These are phyloP conservation scores for Cenchrus americanus DNA, from an alignment of 176 grass and related monocot species.

Conservation along the genomic window DNA sequence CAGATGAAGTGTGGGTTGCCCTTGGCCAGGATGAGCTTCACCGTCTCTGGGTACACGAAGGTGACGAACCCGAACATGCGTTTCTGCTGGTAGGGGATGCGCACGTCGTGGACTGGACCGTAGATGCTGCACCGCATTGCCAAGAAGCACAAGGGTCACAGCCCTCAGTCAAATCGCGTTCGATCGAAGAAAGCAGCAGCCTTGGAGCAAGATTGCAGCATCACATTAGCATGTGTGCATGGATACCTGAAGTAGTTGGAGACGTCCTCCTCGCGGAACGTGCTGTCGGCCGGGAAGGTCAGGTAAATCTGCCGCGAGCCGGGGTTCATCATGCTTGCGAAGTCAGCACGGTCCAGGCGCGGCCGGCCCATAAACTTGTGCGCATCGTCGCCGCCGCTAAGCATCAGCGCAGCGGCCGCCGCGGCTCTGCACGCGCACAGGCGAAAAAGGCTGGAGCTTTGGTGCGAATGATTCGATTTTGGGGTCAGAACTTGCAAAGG, in stretches of 20 bases:
- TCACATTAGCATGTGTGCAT: not conserved
- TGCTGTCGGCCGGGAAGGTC: slow-evolving; percentile 84
- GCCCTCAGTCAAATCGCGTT: not conserved
- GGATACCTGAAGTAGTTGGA: slow-evolving; percentile 83
- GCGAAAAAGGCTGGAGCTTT: slow-evolving; percentile 22
- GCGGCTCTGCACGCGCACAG: slow-evolving; percentile 51
- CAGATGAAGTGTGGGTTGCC: slow-evolving; percentile 97
- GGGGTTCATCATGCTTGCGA: slow-evolving; percentile 72
- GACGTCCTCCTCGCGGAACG: slow-evolving; percentile 84
- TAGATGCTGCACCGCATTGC: slow-evolving; percentile 63
- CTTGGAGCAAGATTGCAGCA: not conserved
- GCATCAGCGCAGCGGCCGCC: slow-evolving; percentile 65
- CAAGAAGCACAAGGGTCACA: not conserved
- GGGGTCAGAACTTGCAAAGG: slow-evolving; percentile 6
- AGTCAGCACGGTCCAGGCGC: slow-evolving; percentile 62
- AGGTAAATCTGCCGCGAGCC: slow-evolving; percentile 81
- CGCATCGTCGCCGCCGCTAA: slow-evolving; percentile 59
- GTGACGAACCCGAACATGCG: slow-evolving; percentile 98
- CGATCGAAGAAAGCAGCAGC: not conserved
- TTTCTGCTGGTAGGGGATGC: slow-evolving; percentile 95
- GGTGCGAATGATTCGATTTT: not conserved
- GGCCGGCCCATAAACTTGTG: slow-evolving; percentile 74
- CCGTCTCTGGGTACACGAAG: slow-evolving; percentile 87
- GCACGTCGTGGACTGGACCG: slow-evolving; percentile 90
- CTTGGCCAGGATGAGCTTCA: slow-evolving; percentile 92